Base-by-base conservation (phyloP, 441 rosid genomes). In the Theobroma grandiflorum region DNA sequence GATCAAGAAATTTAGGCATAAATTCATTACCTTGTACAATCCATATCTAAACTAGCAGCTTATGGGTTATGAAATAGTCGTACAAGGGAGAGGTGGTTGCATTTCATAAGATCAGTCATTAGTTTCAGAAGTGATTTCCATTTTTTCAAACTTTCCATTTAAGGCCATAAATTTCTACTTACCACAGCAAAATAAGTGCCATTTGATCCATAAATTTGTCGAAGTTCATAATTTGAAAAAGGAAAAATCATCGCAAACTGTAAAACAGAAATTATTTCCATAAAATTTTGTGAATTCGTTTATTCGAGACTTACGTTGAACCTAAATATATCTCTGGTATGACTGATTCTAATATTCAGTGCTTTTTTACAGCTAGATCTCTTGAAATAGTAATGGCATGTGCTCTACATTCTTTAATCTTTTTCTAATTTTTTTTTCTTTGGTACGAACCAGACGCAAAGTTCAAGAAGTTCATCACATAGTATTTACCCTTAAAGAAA, bases 381-480 rank as follows among this genome's bases (percentile, higher is more conserved):
- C 40, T 38, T 47, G 22, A 58, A 74, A 14, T 57, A 22, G 20
- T 8, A 43, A 42, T 18, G 38, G 67, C 77, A 58, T 58, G 77
- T 74, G 67, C 77, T 73, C 38, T 58, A 8, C 26, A 74, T 58
- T 43, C 26, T 12, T 74, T 74, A 58, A 58, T 58, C 40, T 14
- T 74, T 74, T 59, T 49, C 8, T 14, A 31, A 31, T 20, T 10
- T 33, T 12, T 22, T 35, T 72, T 33, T 14, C 10, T 38, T 58
- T 58, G 77, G 67, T 43, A 59, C 55, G 53, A 58, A 8, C 8
- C 77, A 74, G 67, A 31, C 67, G 42, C 67, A 53, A 58, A 58
- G 67, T 57, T 40, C 77, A 57, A 72, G 33, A 72, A 74, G 38
- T 74, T 74, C 67, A 10, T 40, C 22, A 26, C 20, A 22, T 12